phyloP scores from a whole-genome alignment of 352 stramenopile genomes.

The Globisporangium paddicum region DNA sequence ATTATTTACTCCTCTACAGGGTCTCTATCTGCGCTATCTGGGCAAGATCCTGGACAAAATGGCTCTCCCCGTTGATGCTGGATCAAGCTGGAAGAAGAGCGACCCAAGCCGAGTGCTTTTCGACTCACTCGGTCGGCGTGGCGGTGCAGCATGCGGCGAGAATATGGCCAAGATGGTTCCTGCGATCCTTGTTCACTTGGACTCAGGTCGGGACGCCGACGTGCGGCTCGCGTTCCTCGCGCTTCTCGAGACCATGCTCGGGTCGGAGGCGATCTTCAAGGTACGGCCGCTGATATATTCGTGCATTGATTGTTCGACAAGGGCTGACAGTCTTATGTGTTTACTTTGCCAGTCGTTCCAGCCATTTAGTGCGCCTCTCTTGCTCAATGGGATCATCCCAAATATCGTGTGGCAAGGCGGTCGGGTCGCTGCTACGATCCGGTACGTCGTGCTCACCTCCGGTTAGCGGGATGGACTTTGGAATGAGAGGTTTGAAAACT shows the following conservation, averaged over 20 bases:
- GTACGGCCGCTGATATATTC: constrained; percentile 20
- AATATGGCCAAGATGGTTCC: constrained; percentile 56
- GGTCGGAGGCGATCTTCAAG: constrained; percentile 41
- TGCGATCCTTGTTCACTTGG: constrained; percentile 63
- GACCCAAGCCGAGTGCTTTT: constrained; percentile 61
- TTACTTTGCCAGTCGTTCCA: constrained; percentile 42
- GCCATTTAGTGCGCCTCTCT: constrained; percentile 44
- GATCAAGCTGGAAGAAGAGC: constrained; percentile 54
- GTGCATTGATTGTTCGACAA: background rate
- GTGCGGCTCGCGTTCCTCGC: constrained; percentile 78
- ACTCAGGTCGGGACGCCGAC: constrained; percentile 59
- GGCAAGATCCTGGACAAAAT: constrained; percentile 52
- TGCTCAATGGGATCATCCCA: constrained; percentile 80
- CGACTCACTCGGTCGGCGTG: constrained; percentile 68
- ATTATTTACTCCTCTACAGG: constrained; percentile 26
- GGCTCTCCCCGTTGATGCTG: constrained; percentile 30
- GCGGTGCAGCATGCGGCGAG: constrained; percentile 46
- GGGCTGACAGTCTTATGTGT: background rate
- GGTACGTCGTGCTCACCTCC: constrained; percentile 22
- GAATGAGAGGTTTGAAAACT: background rate
- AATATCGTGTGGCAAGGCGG: constrained; percentile 90
- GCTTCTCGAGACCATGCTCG: constrained; percentile 82
- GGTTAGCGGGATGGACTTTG: background rate
- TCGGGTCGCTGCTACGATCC: constrained; percentile 80
- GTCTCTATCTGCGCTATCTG: constrained; percentile 52